A percentile compares a stretch with the other conserved stretches of the same genome.
These are phyloP conservation scores for Erodium trifolium DNA, from an alignment of 441 rosid genomes.

Conservation along the genomic window DNA sequence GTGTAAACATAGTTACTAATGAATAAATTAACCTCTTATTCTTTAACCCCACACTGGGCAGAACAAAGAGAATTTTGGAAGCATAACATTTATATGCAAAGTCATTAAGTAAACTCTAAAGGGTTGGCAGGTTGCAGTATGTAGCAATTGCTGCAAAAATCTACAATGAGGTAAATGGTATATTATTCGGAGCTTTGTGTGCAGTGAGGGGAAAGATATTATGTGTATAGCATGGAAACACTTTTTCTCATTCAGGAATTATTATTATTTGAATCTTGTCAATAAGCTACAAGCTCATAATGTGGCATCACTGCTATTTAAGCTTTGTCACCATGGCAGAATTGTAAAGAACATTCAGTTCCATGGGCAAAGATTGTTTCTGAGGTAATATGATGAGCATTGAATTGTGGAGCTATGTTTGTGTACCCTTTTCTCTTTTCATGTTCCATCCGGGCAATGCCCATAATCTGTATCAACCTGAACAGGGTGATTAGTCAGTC, in stretches of 20 bases:
- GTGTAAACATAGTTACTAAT: no score
- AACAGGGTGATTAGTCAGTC: neutral
- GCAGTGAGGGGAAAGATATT: neutral
- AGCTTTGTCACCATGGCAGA: no score
- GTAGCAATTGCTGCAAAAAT: neutral
- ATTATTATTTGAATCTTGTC: slow-evolving; percentile 2
- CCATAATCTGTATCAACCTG: neutral
- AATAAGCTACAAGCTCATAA: neutral
- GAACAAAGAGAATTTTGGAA: neutral
- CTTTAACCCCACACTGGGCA: neutral
- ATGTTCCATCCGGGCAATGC: neutral
- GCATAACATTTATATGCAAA: neutral
- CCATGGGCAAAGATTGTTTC: no score
- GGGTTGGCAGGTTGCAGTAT: neutral
- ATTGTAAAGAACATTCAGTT: no score
- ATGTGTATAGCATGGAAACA: neutral
- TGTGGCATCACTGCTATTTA: neutral
- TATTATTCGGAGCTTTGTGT: neutral
- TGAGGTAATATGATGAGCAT: neutral
- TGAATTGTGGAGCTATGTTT: neutral
- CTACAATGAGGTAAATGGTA: neutral
- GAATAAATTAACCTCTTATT: neutral
- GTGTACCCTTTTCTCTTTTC: neutral
- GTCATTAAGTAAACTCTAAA: neutral
- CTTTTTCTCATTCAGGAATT: neutral